Base-by-base conservation (phyloP, 2,329 filamentous ascomycete genomes). In the Hypoxylon rubiginosum region DNA sequence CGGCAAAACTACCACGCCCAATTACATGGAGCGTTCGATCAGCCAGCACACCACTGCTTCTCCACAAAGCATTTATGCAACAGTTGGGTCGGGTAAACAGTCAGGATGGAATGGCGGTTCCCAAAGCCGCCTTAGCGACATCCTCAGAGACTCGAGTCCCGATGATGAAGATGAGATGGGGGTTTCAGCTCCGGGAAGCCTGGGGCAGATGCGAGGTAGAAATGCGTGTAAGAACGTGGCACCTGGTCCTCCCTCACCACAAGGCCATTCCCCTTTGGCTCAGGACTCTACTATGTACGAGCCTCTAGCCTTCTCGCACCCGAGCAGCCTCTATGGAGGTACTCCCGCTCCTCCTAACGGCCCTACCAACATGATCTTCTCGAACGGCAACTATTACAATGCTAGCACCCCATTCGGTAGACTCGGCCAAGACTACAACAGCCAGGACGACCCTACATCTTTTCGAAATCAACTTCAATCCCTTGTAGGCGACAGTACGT, bases 251-350 rank as follows among this genome's bases (percentile, higher is more conserved):
- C 9, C 45, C 13, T 21, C 58, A 46, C 50, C 64, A 8, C 68
- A 73, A 49, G 66, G 71, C 26, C 52, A 57, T 55, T 70, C 69
- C n/a, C 62, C 72, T 54, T 72, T 68, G 65, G 36, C 57, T 9
- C 61, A 70, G 36, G 64, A 64, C 26, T 54, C 51, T 52, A 50
- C 64, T 43, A 66, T 59, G 45, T 62, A 48, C 66, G 67, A 64
- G 60, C 80, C 81, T 1, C 65, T 74, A 13, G 72, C 68, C 6
- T 87, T 87, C 67, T 83, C 85, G 13, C 79, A 85, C 59, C 76
- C 79, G 1, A 87, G 84, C 72, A 86, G 83, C 67, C 69, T 88
- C 21, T 85, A 84, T 61, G 81, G 80, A 43, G 82, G 84, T 34
- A 85, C 83, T 4, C 84, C 83, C 17, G 64, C 55, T 45, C 53